phyloP scores from a whole-genome alignment of 495 filamentous ascomycete genomes.

The Zalerion maritima region DNA sequence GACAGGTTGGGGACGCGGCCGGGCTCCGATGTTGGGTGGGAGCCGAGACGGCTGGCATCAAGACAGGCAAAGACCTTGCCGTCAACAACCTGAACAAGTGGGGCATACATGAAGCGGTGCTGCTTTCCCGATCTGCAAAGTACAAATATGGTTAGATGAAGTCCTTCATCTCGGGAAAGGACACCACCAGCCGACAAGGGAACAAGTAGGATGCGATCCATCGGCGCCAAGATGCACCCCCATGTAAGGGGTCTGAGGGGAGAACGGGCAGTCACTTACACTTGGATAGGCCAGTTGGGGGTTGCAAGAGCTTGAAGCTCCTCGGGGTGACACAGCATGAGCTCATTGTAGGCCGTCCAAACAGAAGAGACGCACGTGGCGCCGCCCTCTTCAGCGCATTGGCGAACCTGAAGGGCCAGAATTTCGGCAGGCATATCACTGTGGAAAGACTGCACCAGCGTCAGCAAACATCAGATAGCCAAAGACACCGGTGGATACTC shows the following conservation, averaged over 20 bases:
- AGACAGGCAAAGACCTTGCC: conserved; percentile 22
- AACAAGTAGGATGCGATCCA: not conserved
- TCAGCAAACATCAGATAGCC: too few species aligned
- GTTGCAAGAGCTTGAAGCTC: conserved; percentile 15
- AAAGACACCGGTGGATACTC: not conserved
- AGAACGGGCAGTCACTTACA: conserved; percentile 15
- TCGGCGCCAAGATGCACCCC: not conserved
- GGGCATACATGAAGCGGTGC: conserved; percentile 18
- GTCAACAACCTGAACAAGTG: conserved; percentile 21
- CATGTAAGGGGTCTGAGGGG: not conserved
- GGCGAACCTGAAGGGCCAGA: conserved; percentile 27
- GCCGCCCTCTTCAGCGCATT: conserved; percentile 21
- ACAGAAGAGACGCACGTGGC: conserved; percentile 28
- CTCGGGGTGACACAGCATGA: conserved; percentile 16
- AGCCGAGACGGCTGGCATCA: conserved; percentile 29
- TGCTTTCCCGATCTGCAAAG: conserved; percentile 22
- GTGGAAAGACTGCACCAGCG: conserved; percentile 25
- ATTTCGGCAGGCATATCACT: conserved; percentile 29
- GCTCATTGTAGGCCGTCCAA: conserved; percentile 23
- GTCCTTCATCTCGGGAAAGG: not conserved
- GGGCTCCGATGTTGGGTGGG: conserved; percentile 17
- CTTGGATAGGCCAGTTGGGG: conserved; percentile 27
- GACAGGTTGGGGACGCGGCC: conserved; percentile 19
- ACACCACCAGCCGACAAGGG: conserved; percentile 1
- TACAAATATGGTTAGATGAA: too few species aligned